A percentile compares a stretch with the other conserved stretches of the same genome.
Conservation (phyloP, 148 eudicot genomes). For the Euryodendron excelsum region DNA sequence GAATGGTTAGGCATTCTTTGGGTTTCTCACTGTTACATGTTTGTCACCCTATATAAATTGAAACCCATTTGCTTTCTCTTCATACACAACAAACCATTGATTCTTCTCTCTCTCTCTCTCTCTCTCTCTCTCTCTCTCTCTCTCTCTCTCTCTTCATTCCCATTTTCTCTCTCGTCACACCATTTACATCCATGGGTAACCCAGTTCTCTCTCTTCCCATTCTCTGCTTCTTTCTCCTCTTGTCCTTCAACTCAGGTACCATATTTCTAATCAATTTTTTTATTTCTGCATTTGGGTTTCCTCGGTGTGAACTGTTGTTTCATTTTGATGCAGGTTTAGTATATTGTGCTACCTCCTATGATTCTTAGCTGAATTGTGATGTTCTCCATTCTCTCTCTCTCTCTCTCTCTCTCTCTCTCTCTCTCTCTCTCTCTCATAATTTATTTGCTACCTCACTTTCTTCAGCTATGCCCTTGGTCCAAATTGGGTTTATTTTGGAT, state of each 20-base stretch:
- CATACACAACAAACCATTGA: neutral
- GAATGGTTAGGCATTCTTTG: neutral
- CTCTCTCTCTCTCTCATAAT: neutral
- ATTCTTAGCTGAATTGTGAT: neutral
- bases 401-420: neutral
- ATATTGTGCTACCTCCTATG: neutral
- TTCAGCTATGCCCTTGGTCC: neutral
- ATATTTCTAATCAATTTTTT: neutral
- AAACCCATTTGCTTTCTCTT: neutral
- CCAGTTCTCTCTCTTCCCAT: neutral
- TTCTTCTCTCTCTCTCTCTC: neutral
- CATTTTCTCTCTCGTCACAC: neutral
- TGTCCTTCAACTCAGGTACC: conserved; percentile 15
- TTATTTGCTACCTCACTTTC: neutral
- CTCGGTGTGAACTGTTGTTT: neutral
- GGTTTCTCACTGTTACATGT: neutral
- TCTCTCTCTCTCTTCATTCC: too few species aligned
- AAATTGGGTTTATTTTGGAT: too few species aligned
- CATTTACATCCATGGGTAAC: conserved; percentile 7
- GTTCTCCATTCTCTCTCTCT: neutral
- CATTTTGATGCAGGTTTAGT: neutral
- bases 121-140: neutral
- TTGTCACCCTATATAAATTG: conserved; percentile 8
- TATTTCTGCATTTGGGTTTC: neutral
- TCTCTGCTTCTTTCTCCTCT: conserved; percentile 7